Evolutionary conservation across 2,329 filamentous ascomycete genomes (phyloP), one percentile per base, ranked within the genome.

Genomic region (Colletotrichum coccodes): DNA sequence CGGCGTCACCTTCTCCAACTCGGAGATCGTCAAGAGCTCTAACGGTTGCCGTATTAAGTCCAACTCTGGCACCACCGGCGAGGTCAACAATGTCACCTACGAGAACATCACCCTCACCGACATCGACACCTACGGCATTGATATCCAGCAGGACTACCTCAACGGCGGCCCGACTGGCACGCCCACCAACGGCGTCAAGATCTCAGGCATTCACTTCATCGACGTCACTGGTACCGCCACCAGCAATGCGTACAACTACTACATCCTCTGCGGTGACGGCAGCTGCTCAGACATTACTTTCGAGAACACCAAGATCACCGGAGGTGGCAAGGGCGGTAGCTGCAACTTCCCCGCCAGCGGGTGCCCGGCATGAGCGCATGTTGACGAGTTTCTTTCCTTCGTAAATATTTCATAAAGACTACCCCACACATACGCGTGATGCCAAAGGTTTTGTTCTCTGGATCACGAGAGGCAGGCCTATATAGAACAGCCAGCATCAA

Each of bases 21-120:
- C 79, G 1, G 78, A 71, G 7, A 83, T 85, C 81, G 75, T 80
- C 30, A 73, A 76, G 26, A 82, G 78, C 2, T 79, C 78, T 34
- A 85, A 85, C 68, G 83, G 83, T 1, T 81, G 77, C 1, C 83
- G 83, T 0, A 84, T 85, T 71, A 85, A 85, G 72, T 75, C 80
- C 2, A 84, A 84, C 65, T 81, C 81, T 0, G 76, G 75, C 16
- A 79, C 80, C 14, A 70, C 73, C 0, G 79, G 81, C 0, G 77
- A 76, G 0, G 81, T 84, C 26, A 74, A 71, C 3, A 85, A 85
- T 66, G 79, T 84, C 26, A 84, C 81, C 0, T 84, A 75, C 62
- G 74, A 76, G 49, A 64, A 70, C 60, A 70, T 85, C 21, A 77
- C 61, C 18, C 66, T 69, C 18, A 42, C 54, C 42, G 56, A 50